These are phyloP conservation scores for Phaffomyces opuntiae DNA, from an alignment of 805 yeast species.

Conservation along the genomic window DNA sequence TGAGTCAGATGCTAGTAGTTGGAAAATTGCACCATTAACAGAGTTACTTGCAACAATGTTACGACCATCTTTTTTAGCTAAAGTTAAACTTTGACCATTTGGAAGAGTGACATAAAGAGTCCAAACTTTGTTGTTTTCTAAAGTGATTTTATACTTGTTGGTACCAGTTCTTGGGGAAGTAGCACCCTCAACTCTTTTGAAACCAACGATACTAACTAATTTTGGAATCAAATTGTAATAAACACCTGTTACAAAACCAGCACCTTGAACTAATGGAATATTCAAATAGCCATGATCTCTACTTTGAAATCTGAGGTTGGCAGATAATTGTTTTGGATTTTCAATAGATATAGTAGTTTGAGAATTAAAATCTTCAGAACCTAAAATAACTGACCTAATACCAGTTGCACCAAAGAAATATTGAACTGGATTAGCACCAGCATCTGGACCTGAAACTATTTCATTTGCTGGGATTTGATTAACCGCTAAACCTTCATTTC, in stretches of 20 bases:
- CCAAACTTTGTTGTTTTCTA: conserved; percentile 59
- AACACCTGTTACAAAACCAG: conserved; percentile 70
- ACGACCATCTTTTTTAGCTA: conserved; percentile 26
- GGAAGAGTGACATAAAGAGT: conserved; percentile 54
- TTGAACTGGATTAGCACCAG: conserved; percentile 42
- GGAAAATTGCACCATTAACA: conserved; percentile 47
- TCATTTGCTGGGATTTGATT: conserved; percentile 55
- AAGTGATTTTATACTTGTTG: conserved; percentile 46
- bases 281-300: conserved; percentile 33
- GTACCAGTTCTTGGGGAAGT: conserved; percentile 33
- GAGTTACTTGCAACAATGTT: conserved; percentile 37
- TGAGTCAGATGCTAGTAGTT: conserved; percentile 48
- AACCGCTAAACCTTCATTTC: conserved; percentile 54
- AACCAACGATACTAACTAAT: conserved; percentile 58
- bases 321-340: conserved; percentile 29
- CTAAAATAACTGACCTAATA: conserved; percentile 49
- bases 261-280: conserved; percentile 70
- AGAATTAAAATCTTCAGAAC: conserved; percentile 36
- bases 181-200: conserved; percentile 39
- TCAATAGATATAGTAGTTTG: conserved; percentile 22
- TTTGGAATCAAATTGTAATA: conserved; percentile 47
- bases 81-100: conserved; percentile 27
- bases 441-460: conserved; percentile 64
- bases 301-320: conserved; percentile 23
- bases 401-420: conserved; percentile 66